phyloP scores from a whole-genome alignment of 805 yeast genomes.

The Yamadazyma akitaensis region DNA sequence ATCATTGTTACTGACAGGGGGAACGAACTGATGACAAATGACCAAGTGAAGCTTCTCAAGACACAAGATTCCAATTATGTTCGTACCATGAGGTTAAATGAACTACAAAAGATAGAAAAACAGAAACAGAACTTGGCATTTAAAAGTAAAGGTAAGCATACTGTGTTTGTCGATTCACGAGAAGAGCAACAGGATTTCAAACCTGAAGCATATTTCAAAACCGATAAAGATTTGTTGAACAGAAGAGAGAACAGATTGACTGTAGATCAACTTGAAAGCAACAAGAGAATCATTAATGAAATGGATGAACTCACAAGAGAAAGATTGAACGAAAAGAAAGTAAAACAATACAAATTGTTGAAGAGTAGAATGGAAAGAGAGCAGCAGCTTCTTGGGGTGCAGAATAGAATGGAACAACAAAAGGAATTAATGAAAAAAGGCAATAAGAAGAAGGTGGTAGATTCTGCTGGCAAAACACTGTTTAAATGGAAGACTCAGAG shows the following conservation, averaged over 20 bases:
- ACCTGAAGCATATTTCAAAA: slow-evolving; percentile 65
- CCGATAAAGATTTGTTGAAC: slow-evolving; percentile 59
- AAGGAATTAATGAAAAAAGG: slow-evolving; percentile 88
- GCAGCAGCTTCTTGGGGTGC: slow-evolving; percentile 62
- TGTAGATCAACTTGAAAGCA: slow-evolving; percentile 52
- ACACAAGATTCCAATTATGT: slow-evolving; percentile 90
- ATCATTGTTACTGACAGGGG: slow-evolving; percentile 64
- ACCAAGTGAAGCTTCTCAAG: slow-evolving; percentile 78
- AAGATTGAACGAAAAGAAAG: slow-evolving; percentile 48
- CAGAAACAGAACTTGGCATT: slow-evolving; percentile 48
- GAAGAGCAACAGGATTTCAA: slow-evolving; percentile 55
- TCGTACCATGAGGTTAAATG: slow-evolving; percentile 70
- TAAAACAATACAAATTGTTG: slow-evolving; percentile 57
- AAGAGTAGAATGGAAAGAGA: slow-evolving; percentile 69
- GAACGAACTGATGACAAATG: slow-evolving; percentile 57
- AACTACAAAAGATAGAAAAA: slow-evolving; percentile 60
- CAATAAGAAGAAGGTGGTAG: slow-evolving; percentile 70
- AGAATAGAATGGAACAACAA: slow-evolving; percentile 70
- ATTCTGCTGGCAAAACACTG: slow-evolving; percentile 60
- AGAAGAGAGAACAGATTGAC: slow-evolving; percentile 72
- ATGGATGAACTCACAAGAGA: slow-evolving; percentile 27
- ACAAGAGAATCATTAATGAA: slow-evolving; percentile 25
- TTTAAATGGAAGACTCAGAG: slow-evolving; percentile 86
- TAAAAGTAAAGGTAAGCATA: slow-evolving; percentile 68
- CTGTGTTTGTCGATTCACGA: slow-evolving; percentile 74